Evolutionary conservation across 768 basidiomycete genomes (phyloP).

Genomic region (Tricholoma sp.): DNA sequence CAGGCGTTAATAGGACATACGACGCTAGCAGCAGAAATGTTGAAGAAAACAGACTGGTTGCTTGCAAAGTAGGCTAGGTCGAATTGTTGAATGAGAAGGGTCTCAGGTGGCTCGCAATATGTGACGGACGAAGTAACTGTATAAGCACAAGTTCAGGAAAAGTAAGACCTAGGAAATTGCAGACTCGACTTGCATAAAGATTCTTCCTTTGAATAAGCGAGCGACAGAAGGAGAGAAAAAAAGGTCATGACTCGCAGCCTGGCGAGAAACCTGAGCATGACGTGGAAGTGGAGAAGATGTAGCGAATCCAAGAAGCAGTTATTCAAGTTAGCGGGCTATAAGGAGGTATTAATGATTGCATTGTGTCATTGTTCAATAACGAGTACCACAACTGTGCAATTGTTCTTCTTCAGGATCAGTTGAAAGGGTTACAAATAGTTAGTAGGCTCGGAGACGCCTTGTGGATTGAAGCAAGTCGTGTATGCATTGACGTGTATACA

Average conservation of each 20-base stretch:
- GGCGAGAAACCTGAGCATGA: constrained; percentile 46
- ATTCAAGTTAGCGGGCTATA: too few relatives aligned
- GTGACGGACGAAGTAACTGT: constrained; percentile 85
- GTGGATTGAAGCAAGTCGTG: not conserved
- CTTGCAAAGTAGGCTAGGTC: constrained; percentile 64
- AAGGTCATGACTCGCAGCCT: constrained; percentile 60
- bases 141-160: constrained; percentile 10
- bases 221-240: constrained; percentile 30
- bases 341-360: not conserved
- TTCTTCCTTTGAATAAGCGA: constrained; percentile 46
- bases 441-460: not conserved
- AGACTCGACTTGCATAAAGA: constrained; percentile 49
- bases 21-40: constrained; percentile 82
- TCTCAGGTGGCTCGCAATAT: constrained; percentile 78
- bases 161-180: not conserved
- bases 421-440: not conserved
- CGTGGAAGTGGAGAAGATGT: not conserved
- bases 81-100: constrained; percentile 74
- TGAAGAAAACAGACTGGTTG: constrained; percentile 77
- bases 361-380: not conserved
- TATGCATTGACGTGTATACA: not conserved
- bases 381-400: not conserved
- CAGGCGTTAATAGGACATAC: constrained; percentile 40
- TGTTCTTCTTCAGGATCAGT: not conserved
- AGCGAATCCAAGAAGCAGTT: not conserved